A percentile compares a stretch with the other conserved stretches of the same genome.
phyloP scores from a whole-genome alignment of 352 stramenopile genomes.

The Globisporangium yorkense region DNA sequence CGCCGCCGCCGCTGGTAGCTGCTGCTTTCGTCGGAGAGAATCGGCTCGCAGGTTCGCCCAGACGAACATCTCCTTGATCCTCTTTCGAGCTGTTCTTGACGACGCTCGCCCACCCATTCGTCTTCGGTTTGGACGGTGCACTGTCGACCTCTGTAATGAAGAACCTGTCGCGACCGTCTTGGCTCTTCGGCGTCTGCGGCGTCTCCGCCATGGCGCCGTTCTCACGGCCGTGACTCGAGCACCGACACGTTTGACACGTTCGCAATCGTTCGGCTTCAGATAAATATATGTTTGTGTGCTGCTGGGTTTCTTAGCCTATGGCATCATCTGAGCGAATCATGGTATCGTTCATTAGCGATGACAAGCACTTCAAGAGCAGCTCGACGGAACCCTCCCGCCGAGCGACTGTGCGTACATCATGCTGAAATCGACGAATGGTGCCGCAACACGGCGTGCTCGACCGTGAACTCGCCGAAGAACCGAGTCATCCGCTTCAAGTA shows the following conservation, averaged over 20 bases:
- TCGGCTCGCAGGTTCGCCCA: conserved; percentile 6
- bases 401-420: conserved; percentile 7
- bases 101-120: background rate
- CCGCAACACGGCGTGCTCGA: conserved; percentile 41
- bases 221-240: background rate
- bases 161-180: conserved; percentile 11
- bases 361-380: background rate
- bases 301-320: too few species aligned
- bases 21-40: conserved; percentile 1
- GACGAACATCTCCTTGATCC: background rate
- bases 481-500: conserved; percentile 56
- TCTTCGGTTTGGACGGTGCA: background rate
- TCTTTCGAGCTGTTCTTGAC: conserved; percentile 4
- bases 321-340: too few species aligned
- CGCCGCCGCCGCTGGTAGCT: conserved; percentile 4
- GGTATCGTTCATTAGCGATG: conserved; percentile 7
- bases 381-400: background rate
- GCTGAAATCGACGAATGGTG: conserved; percentile 21
- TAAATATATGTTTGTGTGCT: too few species aligned
- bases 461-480: conserved; percentile 54
- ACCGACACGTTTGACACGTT: too few species aligned
- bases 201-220: background rate
- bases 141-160: conserved; percentile 31
- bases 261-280: too few species aligned
- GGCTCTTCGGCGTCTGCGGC: background rate